A percentile compares a stretch with the other conserved stretches of the same genome.
These are phyloP conservation scores for Apiosordaria backusii DNA, from an alignment of 495 filamentous ascomycete species.

Conservation along the genomic window DNA sequence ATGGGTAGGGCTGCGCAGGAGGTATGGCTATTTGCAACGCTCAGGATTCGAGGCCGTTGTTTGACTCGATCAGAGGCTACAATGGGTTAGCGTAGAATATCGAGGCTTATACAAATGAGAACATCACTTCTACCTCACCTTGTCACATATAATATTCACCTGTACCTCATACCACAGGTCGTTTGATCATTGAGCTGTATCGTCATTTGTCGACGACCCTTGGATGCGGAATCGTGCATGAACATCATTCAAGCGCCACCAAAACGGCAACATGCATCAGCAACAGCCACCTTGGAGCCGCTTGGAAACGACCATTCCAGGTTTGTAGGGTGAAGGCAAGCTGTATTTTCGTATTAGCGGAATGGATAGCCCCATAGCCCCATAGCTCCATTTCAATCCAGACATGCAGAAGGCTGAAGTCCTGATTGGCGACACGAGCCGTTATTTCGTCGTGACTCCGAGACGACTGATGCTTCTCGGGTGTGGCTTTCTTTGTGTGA, in stretches of 20 bases:
- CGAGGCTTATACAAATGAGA: not conserved
- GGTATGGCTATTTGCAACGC: not conserved
- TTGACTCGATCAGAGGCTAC: not conserved
- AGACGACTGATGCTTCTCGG: not conserved
- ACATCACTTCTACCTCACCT: not conserved
- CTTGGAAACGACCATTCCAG: conserved; percentile 1
- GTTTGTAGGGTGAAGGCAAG: not conserved
- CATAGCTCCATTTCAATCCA: not conserved
- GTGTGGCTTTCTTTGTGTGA: not conserved
- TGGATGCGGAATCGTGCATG: not conserved
- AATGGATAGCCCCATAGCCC: not conserved
- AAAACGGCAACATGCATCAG: conserved; percentile 2
- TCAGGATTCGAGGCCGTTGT: not conserved
- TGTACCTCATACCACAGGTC: too few species aligned
- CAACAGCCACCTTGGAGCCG: not conserved
- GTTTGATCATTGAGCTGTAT: not conserved
- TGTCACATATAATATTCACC: too few species aligned
- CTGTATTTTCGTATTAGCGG: not conserved
- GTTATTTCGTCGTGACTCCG: not conserved
- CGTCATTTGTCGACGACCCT: not conserved
- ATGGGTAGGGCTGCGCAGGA: not conserved
- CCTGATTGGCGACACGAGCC: not conserved
- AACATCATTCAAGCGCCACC: conserved; percentile 2
- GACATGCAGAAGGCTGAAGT: not conserved
- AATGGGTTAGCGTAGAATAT: not conserved